phyloP scores from a whole-genome alignment of 169 alveolate genomes.

The Cryptosporidium bovis region DNA sequence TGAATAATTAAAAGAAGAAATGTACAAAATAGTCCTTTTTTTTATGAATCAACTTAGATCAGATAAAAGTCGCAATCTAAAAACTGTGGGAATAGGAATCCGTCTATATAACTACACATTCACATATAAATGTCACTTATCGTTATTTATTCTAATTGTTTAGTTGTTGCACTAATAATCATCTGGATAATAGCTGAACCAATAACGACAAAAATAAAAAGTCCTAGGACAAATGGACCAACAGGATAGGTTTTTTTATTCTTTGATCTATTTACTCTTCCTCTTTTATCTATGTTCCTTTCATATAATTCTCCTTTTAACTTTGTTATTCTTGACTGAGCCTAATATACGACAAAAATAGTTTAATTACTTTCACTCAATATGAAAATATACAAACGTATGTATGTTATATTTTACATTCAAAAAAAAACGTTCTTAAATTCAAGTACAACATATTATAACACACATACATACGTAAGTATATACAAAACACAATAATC shows the following conservation, averaged over 20 bases:
- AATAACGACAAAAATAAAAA: slow-evolving; percentile 85
- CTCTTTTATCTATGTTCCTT: slow-evolving; percentile 80
- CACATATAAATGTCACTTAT: neutral
- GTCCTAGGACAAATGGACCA: slow-evolving; percentile 84
- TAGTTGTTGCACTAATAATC: slow-evolving; percentile 79
- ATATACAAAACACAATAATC: too few species aligned
- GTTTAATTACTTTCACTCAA: neutral
- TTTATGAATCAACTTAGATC: too few species aligned
- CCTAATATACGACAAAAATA: slow-evolving; percentile 24
- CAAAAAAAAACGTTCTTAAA: too few species aligned
- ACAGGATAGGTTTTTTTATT: slow-evolving; percentile 80
- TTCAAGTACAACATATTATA: too few species aligned
- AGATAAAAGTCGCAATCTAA: too few species aligned
- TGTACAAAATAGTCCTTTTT: too few species aligned
- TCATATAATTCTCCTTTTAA: slow-evolving; percentile 79
- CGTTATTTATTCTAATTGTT: slow-evolving; percentile 14
- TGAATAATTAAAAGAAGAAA: too few species aligned
- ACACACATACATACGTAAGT: too few species aligned
- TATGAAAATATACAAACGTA: neutral
- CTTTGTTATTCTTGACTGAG: slow-evolving; percentile 71
- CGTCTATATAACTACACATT: neutral
- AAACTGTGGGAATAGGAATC: neutral
- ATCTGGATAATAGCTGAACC: slow-evolving; percentile 87
- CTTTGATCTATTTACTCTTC: slow-evolving; percentile 50
- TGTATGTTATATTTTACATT: neutral